Percentiles rank a stretch among this genome's conserved stretches.
Conservation (phyloP, 352 stramenopile species). For the Blastocystis sp. region DNA sequence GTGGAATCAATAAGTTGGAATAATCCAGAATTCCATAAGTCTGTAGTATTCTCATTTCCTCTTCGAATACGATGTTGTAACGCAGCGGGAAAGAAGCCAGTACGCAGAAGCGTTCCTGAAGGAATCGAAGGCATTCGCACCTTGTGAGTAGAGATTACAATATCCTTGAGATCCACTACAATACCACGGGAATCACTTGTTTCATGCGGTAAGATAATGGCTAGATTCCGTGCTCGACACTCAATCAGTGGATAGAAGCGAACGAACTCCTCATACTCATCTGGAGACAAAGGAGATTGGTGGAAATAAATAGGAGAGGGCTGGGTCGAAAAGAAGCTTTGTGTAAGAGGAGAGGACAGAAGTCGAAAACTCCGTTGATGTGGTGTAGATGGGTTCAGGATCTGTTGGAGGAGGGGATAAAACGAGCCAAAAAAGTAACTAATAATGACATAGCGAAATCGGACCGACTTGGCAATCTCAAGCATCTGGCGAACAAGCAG, state of each 20-base stretch:
- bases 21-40: background rate
- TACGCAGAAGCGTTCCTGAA: background rate
- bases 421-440: slow-evolving; percentile 54
- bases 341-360: background rate
- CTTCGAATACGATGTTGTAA: background rate
- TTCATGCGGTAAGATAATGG: background rate
- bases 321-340: background rate
- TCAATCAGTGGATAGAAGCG: slow-evolving; percentile 12
- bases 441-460: background rate
- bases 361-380: background rate
- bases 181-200: background rate
- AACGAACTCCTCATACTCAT: background rate
- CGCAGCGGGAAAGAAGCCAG: background rate
- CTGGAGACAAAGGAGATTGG: background rate
- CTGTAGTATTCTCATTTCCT: background rate
- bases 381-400: background rate
- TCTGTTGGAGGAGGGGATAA: slow-evolving; percentile 1
- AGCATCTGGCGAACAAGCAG: slow-evolving; percentile 27
- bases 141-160: slow-evolving; percentile 23
- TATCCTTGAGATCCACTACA: background rate
- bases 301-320: background rate
- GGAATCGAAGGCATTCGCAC: background rate
- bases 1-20: background rate
- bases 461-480: slow-evolving; percentile 14
- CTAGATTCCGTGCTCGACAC: background rate